These are phyloP conservation scores for Talaromyces thailandensis DNA, from an alignment of 495 filamentous ascomycete species.

Conservation along the genomic window DNA sequence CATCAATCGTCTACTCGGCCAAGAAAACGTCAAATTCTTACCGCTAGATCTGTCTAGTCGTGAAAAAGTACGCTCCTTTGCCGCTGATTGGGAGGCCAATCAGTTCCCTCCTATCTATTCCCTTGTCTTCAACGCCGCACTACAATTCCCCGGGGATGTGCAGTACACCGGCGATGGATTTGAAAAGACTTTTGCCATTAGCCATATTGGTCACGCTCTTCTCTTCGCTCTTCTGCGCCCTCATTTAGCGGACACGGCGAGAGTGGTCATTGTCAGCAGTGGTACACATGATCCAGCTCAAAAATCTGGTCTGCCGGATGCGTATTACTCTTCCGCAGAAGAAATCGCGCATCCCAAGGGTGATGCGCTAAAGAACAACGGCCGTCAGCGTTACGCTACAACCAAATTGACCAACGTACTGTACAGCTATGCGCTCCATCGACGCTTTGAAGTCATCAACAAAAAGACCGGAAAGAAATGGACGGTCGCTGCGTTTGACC, in stretches of 20 bases:
- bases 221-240: conserved; percentile 42
- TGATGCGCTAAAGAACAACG: conserved; percentile 10
- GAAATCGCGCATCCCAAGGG: conserved; percentile 20
- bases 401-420: conserved; percentile 21
- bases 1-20: conserved; percentile 20
- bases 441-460: conserved; percentile 16
- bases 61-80: conserved; percentile 28
- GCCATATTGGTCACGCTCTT: conserved; percentile 34
- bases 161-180: conserved; percentile 27
- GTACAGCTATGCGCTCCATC: conserved; percentile 32
- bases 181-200: conserved; percentile 34
- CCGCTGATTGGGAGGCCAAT: conserved; percentile 24
- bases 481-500: conserved; percentile 31
- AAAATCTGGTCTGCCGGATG: conserved; percentile 20
- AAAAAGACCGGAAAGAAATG: conserved; percentile 14
- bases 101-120: conserved; percentile 32
- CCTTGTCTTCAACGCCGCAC: conserved; percentile 37
- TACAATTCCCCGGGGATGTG: conserved; percentile 27
- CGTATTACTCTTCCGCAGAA: conserved; percentile 20
- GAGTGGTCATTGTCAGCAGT: conserved; percentile 29
- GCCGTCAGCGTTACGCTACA: conserved; percentile 21
- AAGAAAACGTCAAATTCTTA: conserved; percentile 30
- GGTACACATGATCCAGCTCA: conserved; percentile 26
- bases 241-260: conserved; percentile 35
- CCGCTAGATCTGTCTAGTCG: conserved; percentile 32